phyloP scores from a whole-genome alignment of 2,329 filamentous ascomycete genomes.

The Microdochium bolleyi region DNA sequence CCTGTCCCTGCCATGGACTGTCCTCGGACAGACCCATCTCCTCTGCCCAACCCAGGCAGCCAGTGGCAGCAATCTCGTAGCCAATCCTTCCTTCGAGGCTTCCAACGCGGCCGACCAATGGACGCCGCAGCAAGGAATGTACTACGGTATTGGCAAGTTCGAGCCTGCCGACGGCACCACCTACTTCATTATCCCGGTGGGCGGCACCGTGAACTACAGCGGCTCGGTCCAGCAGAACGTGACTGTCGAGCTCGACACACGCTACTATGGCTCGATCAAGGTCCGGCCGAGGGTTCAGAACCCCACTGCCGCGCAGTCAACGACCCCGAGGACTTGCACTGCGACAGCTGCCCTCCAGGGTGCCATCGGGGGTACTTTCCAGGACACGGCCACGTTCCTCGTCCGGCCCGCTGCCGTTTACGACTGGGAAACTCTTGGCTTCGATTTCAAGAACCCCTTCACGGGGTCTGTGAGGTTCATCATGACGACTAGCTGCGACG shows the following conservation, averaged over 20 bases:
- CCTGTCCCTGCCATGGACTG: not conserved
- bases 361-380: not conserved
- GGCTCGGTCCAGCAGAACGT: not conserved
- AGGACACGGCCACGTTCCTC: not conserved
- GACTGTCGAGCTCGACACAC: not conserved
- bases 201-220: not conserved
- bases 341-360: not conserved
- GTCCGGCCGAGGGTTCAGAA: not conserved
- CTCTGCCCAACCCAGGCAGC: not conserved
- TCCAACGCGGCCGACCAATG: not conserved
- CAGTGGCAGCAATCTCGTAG: not conserved
- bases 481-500: not conserved
- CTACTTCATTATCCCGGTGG: not conserved
- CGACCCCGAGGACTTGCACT: not conserved
- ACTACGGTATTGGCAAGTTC: not conserved
- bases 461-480: not conserved
- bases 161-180: not conserved
- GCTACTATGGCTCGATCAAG: not conserved
- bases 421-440: not conserved
- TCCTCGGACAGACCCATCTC: not conserved
- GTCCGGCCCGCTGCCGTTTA: not conserved
- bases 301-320: not conserved
- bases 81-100: not conserved
- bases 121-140: not conserved
- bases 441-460: not conserved